A percentile compares a stretch with the other conserved stretches of the same genome.
phyloP scores from a whole-genome alignment of 345 rosid species.

The Erucastrum elatum region DNA sequence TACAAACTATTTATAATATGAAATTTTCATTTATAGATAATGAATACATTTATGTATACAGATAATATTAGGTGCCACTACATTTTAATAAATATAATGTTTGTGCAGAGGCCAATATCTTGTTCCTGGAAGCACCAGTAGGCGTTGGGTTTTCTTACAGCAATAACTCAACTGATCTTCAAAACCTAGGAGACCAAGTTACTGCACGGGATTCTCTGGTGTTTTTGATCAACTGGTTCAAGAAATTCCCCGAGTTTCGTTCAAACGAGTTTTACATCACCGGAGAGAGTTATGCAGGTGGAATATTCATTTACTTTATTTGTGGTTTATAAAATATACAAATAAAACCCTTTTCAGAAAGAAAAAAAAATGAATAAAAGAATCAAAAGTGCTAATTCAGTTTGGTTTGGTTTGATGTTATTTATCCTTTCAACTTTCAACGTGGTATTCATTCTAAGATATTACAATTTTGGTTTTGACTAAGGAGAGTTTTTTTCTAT shows the following conservation, averaged over 20 bases:
- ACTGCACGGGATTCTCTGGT: conserved; percentile 61
- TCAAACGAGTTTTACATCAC: conserved; percentile 63
- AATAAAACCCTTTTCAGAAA: no score
- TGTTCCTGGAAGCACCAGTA: conserved; percentile 75
- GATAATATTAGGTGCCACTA: no score
- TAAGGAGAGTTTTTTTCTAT: no score
- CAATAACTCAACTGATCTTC: conserved; percentile 50
- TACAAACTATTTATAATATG: background rate
- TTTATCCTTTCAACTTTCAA: no score
- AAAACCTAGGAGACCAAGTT: conserved; percentile 50
- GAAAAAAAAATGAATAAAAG: no score
- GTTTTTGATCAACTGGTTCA: conserved; percentile 68
- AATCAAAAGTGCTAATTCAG: no score
- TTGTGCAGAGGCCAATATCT: conserved; percentile 61
- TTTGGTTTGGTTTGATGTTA: no score
- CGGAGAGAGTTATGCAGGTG: conserved; percentile 88
- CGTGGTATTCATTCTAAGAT: no score
- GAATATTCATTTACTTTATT: background rate
- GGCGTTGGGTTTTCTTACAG: conserved; percentile 89
- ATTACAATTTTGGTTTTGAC: no score
- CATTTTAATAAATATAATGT: background rate
- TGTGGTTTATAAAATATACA: background rate
- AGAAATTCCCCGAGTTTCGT: conserved; percentile 60
- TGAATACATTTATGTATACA: background rate
- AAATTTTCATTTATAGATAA: background rate